Base-by-base conservation (phyloP, 768 basidiomycete genomes). In the Mycena olivaceomarginata region DNA sequence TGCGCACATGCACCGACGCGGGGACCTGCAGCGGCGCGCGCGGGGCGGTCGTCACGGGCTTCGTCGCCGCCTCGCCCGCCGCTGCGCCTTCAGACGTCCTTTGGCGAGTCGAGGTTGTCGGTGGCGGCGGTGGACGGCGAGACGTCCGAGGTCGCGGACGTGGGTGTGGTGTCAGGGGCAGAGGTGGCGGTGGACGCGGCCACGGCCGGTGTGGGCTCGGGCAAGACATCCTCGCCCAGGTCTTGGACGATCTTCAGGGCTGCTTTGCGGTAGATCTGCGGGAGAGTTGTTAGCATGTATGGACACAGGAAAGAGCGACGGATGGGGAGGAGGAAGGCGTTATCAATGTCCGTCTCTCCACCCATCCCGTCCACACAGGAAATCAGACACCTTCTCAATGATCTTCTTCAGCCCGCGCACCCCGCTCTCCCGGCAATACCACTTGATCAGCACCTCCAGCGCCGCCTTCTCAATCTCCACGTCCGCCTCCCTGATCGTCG, bases 341-440 rank as follows among this genome's bases (percentile, higher is more conserved):
- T 25, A 25, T 25, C 25, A 25, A 25, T 2, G 25, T 25, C 25
- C 25, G 25, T 25, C 25, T 25, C 25, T 25, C 25, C 25, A 2
- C 25, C 25, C 25, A 25, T 25, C 25, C 25, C 25, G 25, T 25
- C 25, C 25, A 25, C 25, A 25, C 25, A 25, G 25, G 25, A 25
- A 25, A 25, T 25, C 25, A 25, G 25, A 25, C 75, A 97, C 97
- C 93, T 99, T 99, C 82, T 99, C 98, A 70, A 99, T 98, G 82
- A 98, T 96, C 87, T 99, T 99, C 93, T 99, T 99, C 84, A 99
- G 82, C 82, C 97, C 97, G 65, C 98, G 90, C 41, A 99, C 98
- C 59, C 98, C 98, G 80, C 97, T 98, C 88, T 99, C 98, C 31
- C 98, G 91, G 83, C 97, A 98, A 85, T 99, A 99, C 85, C 97